These are phyloP conservation scores for Penicillium palitans DNA, from an alignment of 2,329 filamentous ascomycete genomes.

Conservation along the genomic window DNA sequence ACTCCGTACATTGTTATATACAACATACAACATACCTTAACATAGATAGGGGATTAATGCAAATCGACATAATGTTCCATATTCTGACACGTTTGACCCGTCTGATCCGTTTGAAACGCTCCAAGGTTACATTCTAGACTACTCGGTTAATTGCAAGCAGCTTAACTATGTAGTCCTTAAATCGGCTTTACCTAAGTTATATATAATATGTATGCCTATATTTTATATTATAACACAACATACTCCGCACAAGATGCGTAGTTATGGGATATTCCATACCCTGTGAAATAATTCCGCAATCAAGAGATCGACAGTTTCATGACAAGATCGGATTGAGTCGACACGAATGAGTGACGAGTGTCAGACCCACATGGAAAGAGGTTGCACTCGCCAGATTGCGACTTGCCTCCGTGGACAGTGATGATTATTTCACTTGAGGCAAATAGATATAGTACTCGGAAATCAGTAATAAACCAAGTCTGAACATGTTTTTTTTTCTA, in stretches of 20 bases:
- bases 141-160: too few species aligned
- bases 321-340: not conserved
- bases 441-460: not conserved
- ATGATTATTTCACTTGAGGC: not conserved
- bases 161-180: too few species aligned
- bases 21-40: too few species aligned
- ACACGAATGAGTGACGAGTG: conserved; percentile 5
- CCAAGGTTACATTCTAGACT: not conserved
- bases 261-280: not conserved
- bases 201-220: not conserved
- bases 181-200: not conserved
- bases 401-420: not conserved
- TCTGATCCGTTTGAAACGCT: not conserved
- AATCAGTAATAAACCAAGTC: not conserved
- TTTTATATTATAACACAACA: not conserved
- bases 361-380: conserved; percentile 6
- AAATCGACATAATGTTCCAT: not conserved
- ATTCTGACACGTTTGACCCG: too few species aligned
- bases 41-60: too few species aligned
- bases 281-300: not conserved
- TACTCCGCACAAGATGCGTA: too few species aligned
- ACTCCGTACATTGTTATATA: not conserved
- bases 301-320: not conserved
- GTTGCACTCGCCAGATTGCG: conserved; percentile 6
- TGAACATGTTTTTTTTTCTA: not conserved